phyloP scores from a whole-genome alignment of 768 basidiomycete genomes.

The Tulasnella sp. region DNA sequence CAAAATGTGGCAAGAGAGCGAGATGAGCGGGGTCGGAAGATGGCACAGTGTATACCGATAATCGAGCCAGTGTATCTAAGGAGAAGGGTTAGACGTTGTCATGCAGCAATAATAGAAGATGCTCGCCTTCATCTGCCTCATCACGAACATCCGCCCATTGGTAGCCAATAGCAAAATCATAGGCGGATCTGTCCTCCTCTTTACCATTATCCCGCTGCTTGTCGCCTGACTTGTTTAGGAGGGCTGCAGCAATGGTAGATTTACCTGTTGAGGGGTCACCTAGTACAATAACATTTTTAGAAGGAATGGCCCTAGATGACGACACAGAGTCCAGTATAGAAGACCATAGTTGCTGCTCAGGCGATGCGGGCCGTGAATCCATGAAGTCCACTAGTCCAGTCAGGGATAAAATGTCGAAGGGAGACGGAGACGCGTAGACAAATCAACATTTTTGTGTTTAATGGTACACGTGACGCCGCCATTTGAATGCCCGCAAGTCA shows the following conservation, averaged over 20 bases:
- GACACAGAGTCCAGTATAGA: slow-evolving; percentile 84
- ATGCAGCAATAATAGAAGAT: neutral
- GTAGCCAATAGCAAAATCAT: slow-evolving; percentile 81
- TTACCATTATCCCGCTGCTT: slow-evolving; percentile 24
- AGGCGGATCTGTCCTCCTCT: slow-evolving; percentile 37
- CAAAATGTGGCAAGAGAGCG: slow-evolving; percentile 58
- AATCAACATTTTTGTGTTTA: too few relatives aligned
- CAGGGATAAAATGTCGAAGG: too few relatives aligned
- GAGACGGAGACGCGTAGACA: too few relatives aligned
- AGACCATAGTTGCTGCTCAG: slow-evolving; percentile 66
- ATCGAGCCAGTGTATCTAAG: slow-evolving; percentile 71
- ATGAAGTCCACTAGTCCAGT: too few relatives aligned
- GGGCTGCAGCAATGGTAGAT: slow-evolving; percentile 54
- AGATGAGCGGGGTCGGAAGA: slow-evolving; percentile 61
- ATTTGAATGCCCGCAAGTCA: too few relatives aligned
- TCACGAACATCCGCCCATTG: slow-evolving; percentile 84
- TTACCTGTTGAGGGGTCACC: slow-evolving; percentile 72
- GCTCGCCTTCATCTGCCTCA: slow-evolving; percentile 85
- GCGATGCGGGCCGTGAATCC: slow-evolving; percentile 16
- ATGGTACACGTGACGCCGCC: too few relatives aligned
- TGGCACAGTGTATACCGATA: slow-evolving; percentile 86
- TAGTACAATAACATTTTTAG: slow-evolving; percentile 77
- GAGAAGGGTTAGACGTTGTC: neutral
- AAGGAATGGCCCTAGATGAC: slow-evolving; percentile 62
- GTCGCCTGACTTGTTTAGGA: slow-evolving; percentile 54